These are phyloP conservation scores for Candida orba DNA, from an alignment of 805 yeast species.

Conservation along the genomic window DNA sequence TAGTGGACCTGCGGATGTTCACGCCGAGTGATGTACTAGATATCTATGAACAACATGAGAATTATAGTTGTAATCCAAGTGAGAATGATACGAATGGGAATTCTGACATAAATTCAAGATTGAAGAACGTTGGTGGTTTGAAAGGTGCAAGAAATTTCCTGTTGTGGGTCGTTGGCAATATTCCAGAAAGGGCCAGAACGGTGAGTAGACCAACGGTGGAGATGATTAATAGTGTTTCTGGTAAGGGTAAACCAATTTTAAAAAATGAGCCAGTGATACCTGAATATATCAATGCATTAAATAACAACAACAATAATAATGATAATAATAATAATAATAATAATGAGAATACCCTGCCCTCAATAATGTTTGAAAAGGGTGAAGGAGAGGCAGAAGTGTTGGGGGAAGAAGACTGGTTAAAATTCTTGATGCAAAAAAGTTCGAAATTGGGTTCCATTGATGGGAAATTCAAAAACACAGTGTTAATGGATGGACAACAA, in stretches of 20 bases:
- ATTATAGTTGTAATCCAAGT: conserved; percentile 21
- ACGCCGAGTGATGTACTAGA: conserved; percentile 52
- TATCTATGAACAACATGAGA: conserved; percentile 41
- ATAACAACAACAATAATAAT: too few species aligned
- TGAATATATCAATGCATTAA: conserved; percentile 22
- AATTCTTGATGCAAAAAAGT: conserved; percentile 25
- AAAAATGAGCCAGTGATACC: conserved; percentile 20
- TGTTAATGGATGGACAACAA: conserved; percentile 8
- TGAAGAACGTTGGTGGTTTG: not conserved
- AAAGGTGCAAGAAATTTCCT: conserved; percentile 37
- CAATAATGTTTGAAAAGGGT: too few species aligned
- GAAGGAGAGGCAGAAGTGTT: conserved; percentile 3
- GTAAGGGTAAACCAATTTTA: conserved; percentile 11
- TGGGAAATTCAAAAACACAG: conserved; percentile 17
- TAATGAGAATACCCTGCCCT: not conserved
- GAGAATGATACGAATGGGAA: not conserved
- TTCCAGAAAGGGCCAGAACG: conserved; percentile 36
- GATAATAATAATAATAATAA: too few species aligned
- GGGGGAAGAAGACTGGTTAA: conserved; percentile 31
- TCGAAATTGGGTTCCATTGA: conserved; percentile 14
- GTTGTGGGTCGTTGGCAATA: conserved; percentile 47
- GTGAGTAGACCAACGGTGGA: conserved; percentile 29
- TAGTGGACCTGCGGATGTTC: conserved; percentile 55
- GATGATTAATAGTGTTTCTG: conserved; percentile 12
- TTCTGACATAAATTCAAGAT: not conserved